Percentiles rank a stretch among this genome's conserved stretches.
phyloP scores from a whole-genome alignment of 306 rosid genomes.

The Castanospermum australe region DNA sequence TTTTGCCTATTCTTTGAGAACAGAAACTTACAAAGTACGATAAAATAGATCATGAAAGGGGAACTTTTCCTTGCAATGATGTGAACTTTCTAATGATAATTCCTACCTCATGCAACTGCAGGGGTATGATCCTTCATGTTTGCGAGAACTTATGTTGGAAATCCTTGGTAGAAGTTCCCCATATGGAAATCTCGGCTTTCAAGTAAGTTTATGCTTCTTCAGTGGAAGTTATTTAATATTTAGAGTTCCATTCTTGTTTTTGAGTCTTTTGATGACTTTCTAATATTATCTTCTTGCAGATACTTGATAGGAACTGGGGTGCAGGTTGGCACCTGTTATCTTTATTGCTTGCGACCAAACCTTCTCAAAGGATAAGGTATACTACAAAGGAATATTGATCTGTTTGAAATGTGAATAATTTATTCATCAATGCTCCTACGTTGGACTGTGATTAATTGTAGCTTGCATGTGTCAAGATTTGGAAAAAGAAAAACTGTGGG shows the following conservation, averaged over 20 bases:
- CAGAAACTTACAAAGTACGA: not conserved
- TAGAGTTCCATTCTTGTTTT: conserved; percentile 18
- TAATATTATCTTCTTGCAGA: conserved; percentile 51
- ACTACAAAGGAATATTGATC: conserved; percentile 4
- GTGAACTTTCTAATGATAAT: conserved; percentile 21
- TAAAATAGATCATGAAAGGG: not conserved
- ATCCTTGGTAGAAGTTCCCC: conserved; percentile 62
- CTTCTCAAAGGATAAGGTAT: conserved; percentile 85
- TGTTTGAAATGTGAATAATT: conserved; percentile 26
- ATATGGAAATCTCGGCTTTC: conserved; percentile 76
- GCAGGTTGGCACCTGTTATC: conserved; percentile 98
- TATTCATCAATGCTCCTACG: conserved; percentile 14
- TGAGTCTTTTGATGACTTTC: conserved; percentile 20
- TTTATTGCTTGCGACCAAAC: conserved; percentile 74
- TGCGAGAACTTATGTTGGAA: conserved; percentile 79
- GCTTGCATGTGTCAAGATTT: conserved; percentile 13
- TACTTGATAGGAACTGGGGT: conserved; percentile 98
- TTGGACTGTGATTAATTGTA: conserved; percentile 12
- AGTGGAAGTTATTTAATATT: conserved; percentile 3
- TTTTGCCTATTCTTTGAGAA: not conserved
- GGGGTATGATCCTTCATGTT: conserved; percentile 95
- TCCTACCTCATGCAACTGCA: conserved; percentile 45
- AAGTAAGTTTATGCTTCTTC: conserved; percentile 47
- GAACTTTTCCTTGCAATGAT: not conserved
- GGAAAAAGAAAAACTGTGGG: not conserved